A percentile compares a stretch with the other conserved stretches of the same genome.
These are phyloP conservation scores for Solanum dulcamara DNA, from an alignment of 257 asterid genomes.

Conservation along the genomic window DNA sequence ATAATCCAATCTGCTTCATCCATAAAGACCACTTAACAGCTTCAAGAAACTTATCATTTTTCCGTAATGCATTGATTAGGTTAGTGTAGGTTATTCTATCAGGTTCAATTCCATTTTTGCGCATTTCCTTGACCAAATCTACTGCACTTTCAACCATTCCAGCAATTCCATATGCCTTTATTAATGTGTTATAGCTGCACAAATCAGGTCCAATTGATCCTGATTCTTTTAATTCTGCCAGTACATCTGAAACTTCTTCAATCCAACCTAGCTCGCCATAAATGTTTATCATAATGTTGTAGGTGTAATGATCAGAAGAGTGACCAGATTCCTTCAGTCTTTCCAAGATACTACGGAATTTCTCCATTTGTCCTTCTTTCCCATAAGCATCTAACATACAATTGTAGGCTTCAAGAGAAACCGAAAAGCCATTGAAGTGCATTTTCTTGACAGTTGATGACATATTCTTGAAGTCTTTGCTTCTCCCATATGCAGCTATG, in stretches of 20 bases:
- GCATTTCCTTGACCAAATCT: conserved; percentile 73
- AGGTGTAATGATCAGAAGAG: conserved; percentile 53
- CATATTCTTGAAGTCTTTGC: conserved; percentile 63
- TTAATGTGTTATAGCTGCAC: conserved; percentile 79
- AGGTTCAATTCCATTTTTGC: conserved; percentile 60
- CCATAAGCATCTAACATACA: conserved; percentile 93
- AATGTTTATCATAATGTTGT: conserved; percentile 67
- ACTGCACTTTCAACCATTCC: conserved; percentile 83
- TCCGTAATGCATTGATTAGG: conserved; percentile 51
- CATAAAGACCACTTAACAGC: conserved; percentile 98
- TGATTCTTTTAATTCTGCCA: conserved; percentile 46
- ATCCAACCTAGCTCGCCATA: conserved; percentile 80
- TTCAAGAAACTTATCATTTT: conserved; percentile 76
- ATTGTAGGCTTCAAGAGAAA: conserved; percentile 83
- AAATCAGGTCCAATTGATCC: conserved; percentile 52
- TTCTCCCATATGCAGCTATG: conserved; percentile 78
- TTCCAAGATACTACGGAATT: conserved; percentile 54
- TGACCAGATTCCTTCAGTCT: conserved; percentile 65
- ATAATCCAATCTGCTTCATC: conserved; percentile 85
- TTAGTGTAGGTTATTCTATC: conserved; percentile 59
- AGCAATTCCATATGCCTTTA: conserved; percentile 87
- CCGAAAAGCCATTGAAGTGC: conserved; percentile 78
- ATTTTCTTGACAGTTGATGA: conserved; percentile 48
- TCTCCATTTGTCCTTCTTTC: conserved; percentile 86
- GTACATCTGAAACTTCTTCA: conserved; percentile 48